A percentile compares a stretch with the other conserved stretches of the same genome.
Conservation (phyloP, 306 rosid species). For the Dalbergia cultrata region DNA sequence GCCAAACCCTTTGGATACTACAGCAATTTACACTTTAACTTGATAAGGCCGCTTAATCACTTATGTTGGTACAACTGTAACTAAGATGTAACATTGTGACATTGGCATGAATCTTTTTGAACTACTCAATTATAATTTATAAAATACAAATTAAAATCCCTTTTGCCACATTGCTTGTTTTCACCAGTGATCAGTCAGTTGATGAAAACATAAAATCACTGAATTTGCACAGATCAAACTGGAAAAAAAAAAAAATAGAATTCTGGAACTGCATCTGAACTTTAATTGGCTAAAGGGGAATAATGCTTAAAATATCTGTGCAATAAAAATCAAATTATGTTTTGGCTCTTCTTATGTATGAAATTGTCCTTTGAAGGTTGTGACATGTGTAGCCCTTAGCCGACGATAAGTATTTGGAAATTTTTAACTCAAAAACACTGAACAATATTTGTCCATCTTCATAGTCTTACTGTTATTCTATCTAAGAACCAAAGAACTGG, state of each 20-base stretch:
- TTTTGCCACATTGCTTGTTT: conserved; percentile 22
- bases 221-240: background rate
- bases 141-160: conserved; percentile 20
- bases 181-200: background rate
- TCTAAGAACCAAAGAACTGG: conserved; percentile 36
- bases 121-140: conserved; percentile 14
- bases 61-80: background rate
- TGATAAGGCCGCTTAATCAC: background rate
- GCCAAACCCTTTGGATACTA: conserved; percentile 30
- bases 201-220: conserved; percentile 11
- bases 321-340: conserved; percentile 4
- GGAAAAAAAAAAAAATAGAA: background rate
- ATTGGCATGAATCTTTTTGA: conserved; percentile 28
- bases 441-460: background rate
- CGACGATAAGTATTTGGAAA: background rate
- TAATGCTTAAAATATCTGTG: conserved; percentile 9
- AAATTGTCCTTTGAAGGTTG: conserved; percentile 20
- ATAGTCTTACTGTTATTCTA: conserved; percentile 28
- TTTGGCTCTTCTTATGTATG: conserved; percentile 23
- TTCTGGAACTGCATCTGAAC: background rate
- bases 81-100: conserved; percentile 24
- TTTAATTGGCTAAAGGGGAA: conserved; percentile 13
- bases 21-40: conserved; percentile 34
- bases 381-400: background rate
- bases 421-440: conserved; percentile 15